A percentile compares a stretch with the other conserved stretches of the same genome.
Evolutionary conservation across 371 early-diverging fungal species (phyloP).

Genomic region (Zopfochytrium polystomum): DNA sequence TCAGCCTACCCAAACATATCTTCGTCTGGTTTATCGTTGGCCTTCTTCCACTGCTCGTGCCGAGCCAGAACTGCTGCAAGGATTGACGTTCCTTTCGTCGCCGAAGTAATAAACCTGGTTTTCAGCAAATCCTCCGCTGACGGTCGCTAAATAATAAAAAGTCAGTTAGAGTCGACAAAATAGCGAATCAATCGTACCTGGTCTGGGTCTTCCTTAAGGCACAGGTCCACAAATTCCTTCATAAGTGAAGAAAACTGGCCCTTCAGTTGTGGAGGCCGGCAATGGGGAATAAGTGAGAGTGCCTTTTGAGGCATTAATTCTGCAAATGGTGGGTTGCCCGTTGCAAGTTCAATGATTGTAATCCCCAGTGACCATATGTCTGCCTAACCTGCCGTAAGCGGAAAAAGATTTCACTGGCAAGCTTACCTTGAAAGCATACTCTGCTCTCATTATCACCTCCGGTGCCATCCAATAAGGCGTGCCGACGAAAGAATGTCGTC

Average conservation of each 20-base stretch:
- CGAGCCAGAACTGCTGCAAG: constrained; percentile 39
- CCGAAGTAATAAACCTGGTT: constrained; percentile 43
- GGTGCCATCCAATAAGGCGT: too few relatives aligned
- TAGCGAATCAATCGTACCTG: constrained; percentile 44
- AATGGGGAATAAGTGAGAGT: constrained; percentile 76
- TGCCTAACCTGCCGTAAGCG: constrained; percentile 38
- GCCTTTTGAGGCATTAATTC: constrained; percentile 90
- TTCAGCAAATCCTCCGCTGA: constrained; percentile 52
- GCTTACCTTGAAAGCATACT: constrained; percentile 51
- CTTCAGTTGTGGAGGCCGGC: constrained; percentile 66
- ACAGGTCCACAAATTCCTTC: constrained; percentile 84
- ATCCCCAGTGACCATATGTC: constrained; percentile 77
- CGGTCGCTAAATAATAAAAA: constrained; percentile 48
- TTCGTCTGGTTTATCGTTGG: background rate
- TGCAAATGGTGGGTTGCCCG: constrained; percentile 90
- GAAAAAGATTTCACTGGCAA: background rate
- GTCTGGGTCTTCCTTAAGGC: constrained; percentile 83
- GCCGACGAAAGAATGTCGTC: constrained; percentile 44
- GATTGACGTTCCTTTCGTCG: constrained; percentile 29
- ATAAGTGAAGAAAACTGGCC: constrained; percentile 71
- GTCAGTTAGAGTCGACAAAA: background rate
- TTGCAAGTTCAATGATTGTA: constrained; percentile 93
- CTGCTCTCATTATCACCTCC: constrained; percentile 47
- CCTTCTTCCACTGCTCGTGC: constrained; percentile 42
- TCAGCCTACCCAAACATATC: constrained; percentile 4